Evolutionary conservation across 345 rosid species (phyloP), one percentile per base, ranked within the genome.

Genomic region (Syzygium grande): DNA sequence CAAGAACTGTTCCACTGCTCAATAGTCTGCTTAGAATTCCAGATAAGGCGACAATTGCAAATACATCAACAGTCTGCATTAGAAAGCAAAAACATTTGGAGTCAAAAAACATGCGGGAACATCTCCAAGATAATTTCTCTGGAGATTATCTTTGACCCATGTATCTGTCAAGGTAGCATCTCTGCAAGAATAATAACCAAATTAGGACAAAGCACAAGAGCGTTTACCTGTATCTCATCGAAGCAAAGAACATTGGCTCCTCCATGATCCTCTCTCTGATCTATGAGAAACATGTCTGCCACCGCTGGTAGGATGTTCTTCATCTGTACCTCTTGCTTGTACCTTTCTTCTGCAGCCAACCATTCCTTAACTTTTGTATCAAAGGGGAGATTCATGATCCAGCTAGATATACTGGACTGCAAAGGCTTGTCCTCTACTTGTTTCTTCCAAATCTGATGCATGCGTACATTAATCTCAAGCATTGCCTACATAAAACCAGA

Each of bases 11-110:
- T 92, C 99, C 99, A 85, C 92, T 93, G 88, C 90, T 88, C 90
- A 96, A 89, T 90, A 97, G 93, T 95, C 99, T 97, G 95, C 98
- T 95, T 88, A 97, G 90, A 90, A 97, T 97, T 91, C 99, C 99
- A 93, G 99, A 97, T 91, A 96, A 94, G 93, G 99, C 97, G 91
- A 97, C 99, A 94, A 97, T 94, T 88, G 99, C 99, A 94, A 96
- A 97, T 38, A 95, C 98, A 92, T 97, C 98, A 92, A 96, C 98
- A 86, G 98, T 92, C 99, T 97, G 99, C 87, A 89, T 91, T 61
- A 92, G 58, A 91, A 89, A 88, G 92, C 86, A 90, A 91, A 87
- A 90, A 87, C 38, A 12, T 79, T 88, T 86, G 65, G 87, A 87
- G 87, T 87, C 80, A 84, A 34, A 77, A 85, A 73, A 73, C 22